phyloP scores from a whole-genome alignment of 2,329 filamentous ascomycete species.

The Eutypa lata region DNA sequence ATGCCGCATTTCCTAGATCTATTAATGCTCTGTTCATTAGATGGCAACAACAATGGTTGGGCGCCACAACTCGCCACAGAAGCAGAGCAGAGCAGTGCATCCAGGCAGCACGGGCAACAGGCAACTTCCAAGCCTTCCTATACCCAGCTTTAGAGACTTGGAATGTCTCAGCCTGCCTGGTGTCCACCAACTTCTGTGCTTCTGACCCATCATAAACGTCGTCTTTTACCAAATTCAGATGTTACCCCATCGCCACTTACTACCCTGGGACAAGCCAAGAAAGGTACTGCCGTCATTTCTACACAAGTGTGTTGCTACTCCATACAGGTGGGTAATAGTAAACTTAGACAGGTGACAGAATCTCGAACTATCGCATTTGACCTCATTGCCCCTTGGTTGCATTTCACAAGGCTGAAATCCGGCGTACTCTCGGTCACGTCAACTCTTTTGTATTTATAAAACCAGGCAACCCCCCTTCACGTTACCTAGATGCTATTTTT shows the following conservation, averaged over 20 bases:
- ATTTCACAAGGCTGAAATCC: neutral
- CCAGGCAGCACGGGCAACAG: no score
- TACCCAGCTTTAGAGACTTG: neutral
- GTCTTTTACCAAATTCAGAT: neutral
- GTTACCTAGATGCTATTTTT: neutral
- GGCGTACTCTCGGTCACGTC: neutral
- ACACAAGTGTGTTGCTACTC: neutral
- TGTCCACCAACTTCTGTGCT: neutral
- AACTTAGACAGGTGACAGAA: neutral
- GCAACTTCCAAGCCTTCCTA: neutral
- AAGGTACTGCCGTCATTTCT: neutral
- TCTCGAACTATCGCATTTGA: neutral
- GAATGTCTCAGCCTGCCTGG: neutral
- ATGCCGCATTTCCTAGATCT: neutral
- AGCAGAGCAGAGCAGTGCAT: no score
- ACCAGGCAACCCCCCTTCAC: neutral
- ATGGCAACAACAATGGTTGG: neutral
- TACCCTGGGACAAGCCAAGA: neutral
- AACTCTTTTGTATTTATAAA: neutral
- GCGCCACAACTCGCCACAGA: no score
- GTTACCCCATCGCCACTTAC: neutral
- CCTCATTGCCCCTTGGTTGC: neutral
- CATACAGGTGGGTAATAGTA: neutral
- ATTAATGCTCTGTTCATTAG: neutral
- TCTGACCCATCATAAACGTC: neutral